phyloP scores from a whole-genome alignment of 169 alveolate genomes.

The Besnoitia besnoiti region DNA sequence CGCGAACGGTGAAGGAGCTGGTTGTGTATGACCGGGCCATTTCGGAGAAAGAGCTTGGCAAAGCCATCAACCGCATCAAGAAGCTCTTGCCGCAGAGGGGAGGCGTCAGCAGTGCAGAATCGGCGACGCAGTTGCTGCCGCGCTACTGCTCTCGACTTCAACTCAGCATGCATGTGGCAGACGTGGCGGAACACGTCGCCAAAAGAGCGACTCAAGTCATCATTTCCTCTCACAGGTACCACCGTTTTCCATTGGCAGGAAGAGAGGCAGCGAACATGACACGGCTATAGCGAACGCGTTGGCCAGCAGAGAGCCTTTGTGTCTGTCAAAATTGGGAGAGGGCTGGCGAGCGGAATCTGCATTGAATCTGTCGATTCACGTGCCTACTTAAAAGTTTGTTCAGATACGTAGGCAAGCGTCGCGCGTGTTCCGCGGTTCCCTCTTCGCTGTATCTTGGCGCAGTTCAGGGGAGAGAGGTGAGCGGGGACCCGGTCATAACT shows the following conservation, averaged over 20 bases:
- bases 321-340: too few species aligned
- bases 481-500: too few species aligned
- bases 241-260: not conserved
- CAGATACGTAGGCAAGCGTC: too few species aligned
- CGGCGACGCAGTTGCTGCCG: slow-evolving; percentile 75
- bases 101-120: slow-evolving; percentile 68
- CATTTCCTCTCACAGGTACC: slow-evolving; percentile 69
- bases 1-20: slow-evolving; percentile 87
- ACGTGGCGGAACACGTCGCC: slow-evolving; percentile 75
- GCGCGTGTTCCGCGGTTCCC: too few species aligned
- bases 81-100: slow-evolving; percentile 74
- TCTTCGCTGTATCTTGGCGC: too few species aligned
- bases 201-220: slow-evolving; percentile 73
- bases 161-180: slow-evolving; percentile 74
- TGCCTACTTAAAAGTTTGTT: too few species aligned
- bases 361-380: too few species aligned
- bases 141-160: slow-evolving; percentile 74
- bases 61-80: slow-evolving; percentile 86
- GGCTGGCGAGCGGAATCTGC: too few species aligned
- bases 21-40: slow-evolving; percentile 82
- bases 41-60: slow-evolving; percentile 86
- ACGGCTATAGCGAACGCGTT: too few species aligned
- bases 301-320: too few species aligned
- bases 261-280: not conserved
- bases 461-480: too few species aligned